Evolutionary conservation across 371 early-diverging fungal genomes (phyloP).

Genomic region (Syncephalastrum racemosum): DNA sequence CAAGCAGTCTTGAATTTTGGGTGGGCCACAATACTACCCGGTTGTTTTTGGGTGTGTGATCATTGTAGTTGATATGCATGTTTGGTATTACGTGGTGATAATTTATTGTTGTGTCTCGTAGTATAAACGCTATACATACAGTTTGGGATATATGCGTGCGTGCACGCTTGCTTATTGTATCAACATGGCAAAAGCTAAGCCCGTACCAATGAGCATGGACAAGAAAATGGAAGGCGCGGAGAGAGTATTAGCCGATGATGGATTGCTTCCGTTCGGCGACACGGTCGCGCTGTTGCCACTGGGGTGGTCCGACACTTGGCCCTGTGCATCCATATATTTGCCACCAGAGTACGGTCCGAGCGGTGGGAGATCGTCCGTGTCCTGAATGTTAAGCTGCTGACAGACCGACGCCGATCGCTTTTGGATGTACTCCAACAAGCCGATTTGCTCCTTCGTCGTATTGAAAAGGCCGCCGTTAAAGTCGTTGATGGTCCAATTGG

Average conservation of each 20-base stretch:
- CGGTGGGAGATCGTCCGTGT: slow-evolving; percentile 40
- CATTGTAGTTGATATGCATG: too few relatives aligned
- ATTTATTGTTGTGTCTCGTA: too few relatives aligned
- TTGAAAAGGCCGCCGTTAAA: slow-evolving; percentile 40
- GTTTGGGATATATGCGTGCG: too few relatives aligned
- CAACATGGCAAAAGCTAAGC: too few relatives aligned
- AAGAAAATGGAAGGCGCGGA: too few relatives aligned
- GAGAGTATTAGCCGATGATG: slow-evolving; percentile 1
- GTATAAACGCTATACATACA: too few relatives aligned
- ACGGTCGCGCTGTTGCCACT: neutral
- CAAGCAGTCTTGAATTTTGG: too few relatives aligned
- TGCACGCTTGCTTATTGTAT: too few relatives aligned
- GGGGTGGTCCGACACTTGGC: slow-evolving; percentile 19
- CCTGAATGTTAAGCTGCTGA: slow-evolving; percentile 32
- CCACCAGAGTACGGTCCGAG: slow-evolving; percentile 34
- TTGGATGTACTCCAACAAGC: slow-evolving; percentile 37
- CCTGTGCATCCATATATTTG: slow-evolving; percentile 25
- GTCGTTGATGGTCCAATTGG: slow-evolving; percentile 37
- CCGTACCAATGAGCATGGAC: too few relatives aligned
- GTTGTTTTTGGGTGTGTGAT: too few relatives aligned
- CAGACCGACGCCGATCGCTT: slow-evolving; percentile 30
- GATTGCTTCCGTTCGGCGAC: slow-evolving; percentile 3
- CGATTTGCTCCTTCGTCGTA: slow-evolving; percentile 17
- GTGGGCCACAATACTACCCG: too few relatives aligned
- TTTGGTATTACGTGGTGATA: too few relatives aligned